These are phyloP conservation scores for Pyrenula massariospora DNA, from an alignment of 495 filamentous ascomycete species.

Conservation along the genomic window DNA sequence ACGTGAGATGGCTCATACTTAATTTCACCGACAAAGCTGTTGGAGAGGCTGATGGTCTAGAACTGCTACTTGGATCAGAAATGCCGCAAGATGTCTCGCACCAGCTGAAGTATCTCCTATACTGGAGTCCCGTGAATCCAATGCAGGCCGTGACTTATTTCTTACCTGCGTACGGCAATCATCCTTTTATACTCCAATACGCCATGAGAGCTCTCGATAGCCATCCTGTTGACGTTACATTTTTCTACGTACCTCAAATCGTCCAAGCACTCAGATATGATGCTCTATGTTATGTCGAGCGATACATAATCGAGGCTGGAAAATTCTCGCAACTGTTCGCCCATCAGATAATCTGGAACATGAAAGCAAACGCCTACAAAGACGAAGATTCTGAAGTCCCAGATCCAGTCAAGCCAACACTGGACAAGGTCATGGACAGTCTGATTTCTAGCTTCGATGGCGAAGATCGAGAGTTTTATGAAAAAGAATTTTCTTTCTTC, in stretches of 20 bases:
- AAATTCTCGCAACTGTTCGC: slow-evolving; percentile 94
- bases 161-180: slow-evolving; percentile 82
- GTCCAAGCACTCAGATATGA: slow-evolving; percentile 96
- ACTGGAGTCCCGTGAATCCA: slow-evolving; percentile 89
- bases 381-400: slow-evolving; percentile 90
- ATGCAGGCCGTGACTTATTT: slow-evolving; percentile 89
- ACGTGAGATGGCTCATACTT: slow-evolving; percentile 67
- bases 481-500: slow-evolving; percentile 94
- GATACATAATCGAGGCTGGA: slow-evolving; percentile 92
- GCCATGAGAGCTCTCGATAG: slow-evolving; percentile 90
- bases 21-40: slow-evolving; percentile 74
- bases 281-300: slow-evolving; percentile 83
- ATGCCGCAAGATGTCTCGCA: slow-evolving; percentile 68
- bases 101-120: slow-evolving; percentile 88
- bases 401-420: slow-evolving; percentile 80
- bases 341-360: slow-evolving; percentile 99
- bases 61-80: slow-evolving; percentile 64
- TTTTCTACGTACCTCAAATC: slow-evolving; percentile 97
- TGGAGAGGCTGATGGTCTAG: slow-evolving; percentile 64
- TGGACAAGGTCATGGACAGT: slow-evolving; percentile 80
- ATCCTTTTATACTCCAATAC: slow-evolving; percentile 92
- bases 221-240: slow-evolving; percentile 89
- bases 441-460: slow-evolving; percentile 72
- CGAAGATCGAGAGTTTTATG: slow-evolving; percentile 75
- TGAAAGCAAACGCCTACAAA: slow-evolving; percentile 97